phyloP scores from a whole-genome alignment of 495 filamentous ascomycete genomes.

The Penicillium pancosmium region DNA sequence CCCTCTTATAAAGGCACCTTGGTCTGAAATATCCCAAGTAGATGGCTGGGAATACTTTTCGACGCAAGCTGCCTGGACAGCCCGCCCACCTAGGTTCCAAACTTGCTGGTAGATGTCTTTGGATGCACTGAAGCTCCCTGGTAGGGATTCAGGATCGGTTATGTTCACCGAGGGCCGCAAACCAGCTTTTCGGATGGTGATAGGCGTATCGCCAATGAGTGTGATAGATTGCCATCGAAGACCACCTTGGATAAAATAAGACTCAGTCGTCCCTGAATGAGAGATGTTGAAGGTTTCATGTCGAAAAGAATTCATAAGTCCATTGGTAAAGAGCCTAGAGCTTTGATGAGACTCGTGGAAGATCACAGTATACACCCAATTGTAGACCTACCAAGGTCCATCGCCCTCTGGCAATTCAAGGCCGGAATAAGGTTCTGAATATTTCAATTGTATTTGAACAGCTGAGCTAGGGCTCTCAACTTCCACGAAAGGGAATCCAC shows the following conservation, averaged over 20 bases:
- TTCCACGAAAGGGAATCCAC: constrained; percentile 8
- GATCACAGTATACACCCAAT: neutral
- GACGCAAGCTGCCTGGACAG: constrained; percentile 24
- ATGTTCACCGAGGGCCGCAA: constrained; percentile 17
- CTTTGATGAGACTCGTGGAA: neutral
- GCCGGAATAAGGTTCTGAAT: constrained; percentile 17
- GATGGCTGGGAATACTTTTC: constrained; percentile 17
- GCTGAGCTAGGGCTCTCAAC: neutral
- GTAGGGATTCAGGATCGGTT: constrained; percentile 12
- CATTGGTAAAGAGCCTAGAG: constrained; percentile 17
- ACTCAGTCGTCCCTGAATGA: constrained; percentile 15
- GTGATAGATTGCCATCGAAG: constrained; percentile 24
- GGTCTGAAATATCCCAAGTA: constrained; percentile 21
- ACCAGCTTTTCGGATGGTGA: constrained; percentile 16
- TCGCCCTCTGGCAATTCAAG: constrained; percentile 19
- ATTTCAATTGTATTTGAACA: constrained; percentile 25
- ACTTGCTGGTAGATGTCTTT: constrained; percentile 27
- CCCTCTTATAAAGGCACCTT: constrained; percentile 21
- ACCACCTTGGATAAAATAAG: constrained; percentile 28
- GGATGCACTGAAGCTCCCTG: constrained; percentile 21
- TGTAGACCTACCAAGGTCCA: constrained; percentile 21
- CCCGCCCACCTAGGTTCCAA: constrained; percentile 24
- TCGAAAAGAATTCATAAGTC: constrained; percentile 25
- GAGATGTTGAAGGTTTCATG: constrained; percentile 32
- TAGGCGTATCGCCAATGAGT: constrained; percentile 4